A percentile compares a stretch with the other conserved stretches of the same genome.
phyloP scores from a whole-genome alignment of 140 eudicot species.

The Bidens hawaiensis region DNA sequence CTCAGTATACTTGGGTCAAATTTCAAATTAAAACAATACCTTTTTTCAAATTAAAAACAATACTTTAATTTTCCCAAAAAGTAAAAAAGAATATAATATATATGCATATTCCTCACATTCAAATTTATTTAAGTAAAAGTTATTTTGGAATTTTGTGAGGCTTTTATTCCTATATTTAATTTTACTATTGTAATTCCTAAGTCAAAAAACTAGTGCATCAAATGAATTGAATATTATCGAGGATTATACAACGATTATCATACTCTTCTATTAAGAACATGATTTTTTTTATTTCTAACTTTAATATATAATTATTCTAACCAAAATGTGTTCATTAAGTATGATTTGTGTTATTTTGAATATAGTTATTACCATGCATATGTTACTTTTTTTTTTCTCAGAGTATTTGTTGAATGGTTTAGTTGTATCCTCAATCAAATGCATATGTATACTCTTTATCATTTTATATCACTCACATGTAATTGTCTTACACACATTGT shows the following conservation, averaged over 20 bases:
- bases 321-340: background rate
- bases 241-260: background rate
- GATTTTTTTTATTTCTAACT: background rate
- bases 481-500: background rate
- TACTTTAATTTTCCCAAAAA: slow-evolving; percentile 6
- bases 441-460: background rate
- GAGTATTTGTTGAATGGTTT: too few relatives aligned
- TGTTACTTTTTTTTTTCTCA: too few relatives aligned
- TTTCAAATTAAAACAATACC: slow-evolving; percentile 19
- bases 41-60: background rate
- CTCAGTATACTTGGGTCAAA: slow-evolving; percentile 14
- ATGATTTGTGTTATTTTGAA: too few relatives aligned
- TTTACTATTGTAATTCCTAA: background rate
- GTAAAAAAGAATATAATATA: slow-evolving; percentile 10
- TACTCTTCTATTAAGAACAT: background rate
- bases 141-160: slow-evolving; percentile 14
- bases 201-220: slow-evolving; percentile 8
- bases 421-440: too few relatives aligned
- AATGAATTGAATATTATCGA: background rate
- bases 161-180: slow-evolving; percentile 8
- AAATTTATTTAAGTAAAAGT: slow-evolving; percentile 7
- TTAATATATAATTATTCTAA: background rate
- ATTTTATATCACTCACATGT: background rate
- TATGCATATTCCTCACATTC: slow-evolving; percentile 19
- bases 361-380: too few relatives aligned